Evolutionary conservation across 768 basidiomycete genomes (phyloP), one percentile per base, ranked within the genome.

Genomic region (Suillus alpinus): DNA sequence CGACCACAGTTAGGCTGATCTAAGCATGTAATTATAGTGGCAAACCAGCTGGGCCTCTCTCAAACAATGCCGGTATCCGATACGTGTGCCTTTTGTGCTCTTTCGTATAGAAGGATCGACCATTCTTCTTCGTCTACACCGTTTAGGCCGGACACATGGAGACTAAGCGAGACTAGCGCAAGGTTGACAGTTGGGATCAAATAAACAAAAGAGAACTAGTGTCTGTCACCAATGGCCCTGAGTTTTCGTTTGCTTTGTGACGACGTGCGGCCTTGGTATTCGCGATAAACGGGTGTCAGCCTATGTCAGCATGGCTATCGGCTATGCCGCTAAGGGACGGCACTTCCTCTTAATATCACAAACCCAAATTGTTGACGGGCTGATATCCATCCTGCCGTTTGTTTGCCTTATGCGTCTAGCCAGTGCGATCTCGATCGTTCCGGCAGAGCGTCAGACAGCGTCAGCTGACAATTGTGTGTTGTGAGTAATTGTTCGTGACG

Each of bases 291-390:
- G 46, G 43, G 60, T 44, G 61, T 44, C 56, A 65, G 66, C 31
- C 62, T 65, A 67, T 41, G 61, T 41, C 57, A 65, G 66, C 26
- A 62, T 66, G 69, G 68, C 65, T 47, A 63, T 59, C 52, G 68
- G 73, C 67, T 73, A 66, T 73, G 71, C 63, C 56, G 57, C 39
- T 51, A 63, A 43, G 58, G 61, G 68, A 62, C 66, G 67, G 65
- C 63, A 64, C 53, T 63, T 62, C 46, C 61, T n/a, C 59, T 56
- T 51, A 47, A 47, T 55, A 65, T 63, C 56, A 46, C 66, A 56
- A 68, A 61, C 59, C 63, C 59, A 61, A 61, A 72, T 59, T 36
- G 51, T 62, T 67, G 67, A 56, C 63, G 56, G 65, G 63, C 64
- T 58, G 59, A 65, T 61, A 41, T 59, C 57, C 32, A 51, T 55